Evolutionary conservation across 768 basidiomycete species (phyloP).

Genomic region (Cystofilobasidium ferigula): DNA sequence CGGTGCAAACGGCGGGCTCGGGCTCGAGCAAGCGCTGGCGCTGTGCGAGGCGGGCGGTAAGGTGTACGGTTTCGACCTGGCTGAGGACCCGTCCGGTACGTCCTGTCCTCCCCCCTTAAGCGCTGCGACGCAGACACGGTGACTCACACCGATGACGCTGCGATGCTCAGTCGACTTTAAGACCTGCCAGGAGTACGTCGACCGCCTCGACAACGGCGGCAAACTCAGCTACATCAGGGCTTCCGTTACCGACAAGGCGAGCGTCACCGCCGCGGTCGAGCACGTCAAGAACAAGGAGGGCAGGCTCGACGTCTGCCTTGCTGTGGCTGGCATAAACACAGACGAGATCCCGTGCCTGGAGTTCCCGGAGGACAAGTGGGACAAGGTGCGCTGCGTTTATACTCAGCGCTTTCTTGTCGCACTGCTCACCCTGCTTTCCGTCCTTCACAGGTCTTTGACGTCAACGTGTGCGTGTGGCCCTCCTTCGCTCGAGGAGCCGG

Average conservation of each 20-base stretch:
- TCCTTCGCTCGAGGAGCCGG: no score
- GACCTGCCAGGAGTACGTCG: constrained; percentile 41
- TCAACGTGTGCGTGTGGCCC: no score
- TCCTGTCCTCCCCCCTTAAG: neutral
- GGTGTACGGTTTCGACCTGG: constrained; percentile 30
- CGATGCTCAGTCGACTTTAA: constrained; percentile 24
- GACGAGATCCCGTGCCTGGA: constrained; percentile 42
- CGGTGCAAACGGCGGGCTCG: constrained; percentile 42
- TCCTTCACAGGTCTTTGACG: constrained; percentile 34
- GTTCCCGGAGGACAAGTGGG: constrained; percentile 55
- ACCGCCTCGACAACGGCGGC: constrained; percentile 30
- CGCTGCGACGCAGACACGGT: neutral
- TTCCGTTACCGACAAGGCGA: constrained; percentile 56
- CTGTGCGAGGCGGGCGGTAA: constrained; percentile 62
- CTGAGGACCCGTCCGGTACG: constrained; percentile 4
- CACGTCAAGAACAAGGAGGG: constrained; percentile 57
- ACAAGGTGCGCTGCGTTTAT: constrained; percentile 39
- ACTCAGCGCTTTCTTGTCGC: neutral
- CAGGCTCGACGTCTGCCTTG: constrained; percentile 63
- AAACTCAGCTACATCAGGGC: constrained; percentile 54
- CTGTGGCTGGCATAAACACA: constrained; percentile 55
- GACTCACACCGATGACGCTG: neutral
- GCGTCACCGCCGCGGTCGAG: constrained; percentile 49
- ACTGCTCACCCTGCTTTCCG: neutral
- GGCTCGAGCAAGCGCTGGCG: constrained; percentile 71